Evolutionary conservation across 768 basidiomycete genomes (phyloP).

Genomic region (Paxillus ammoniavirescens): DNA sequence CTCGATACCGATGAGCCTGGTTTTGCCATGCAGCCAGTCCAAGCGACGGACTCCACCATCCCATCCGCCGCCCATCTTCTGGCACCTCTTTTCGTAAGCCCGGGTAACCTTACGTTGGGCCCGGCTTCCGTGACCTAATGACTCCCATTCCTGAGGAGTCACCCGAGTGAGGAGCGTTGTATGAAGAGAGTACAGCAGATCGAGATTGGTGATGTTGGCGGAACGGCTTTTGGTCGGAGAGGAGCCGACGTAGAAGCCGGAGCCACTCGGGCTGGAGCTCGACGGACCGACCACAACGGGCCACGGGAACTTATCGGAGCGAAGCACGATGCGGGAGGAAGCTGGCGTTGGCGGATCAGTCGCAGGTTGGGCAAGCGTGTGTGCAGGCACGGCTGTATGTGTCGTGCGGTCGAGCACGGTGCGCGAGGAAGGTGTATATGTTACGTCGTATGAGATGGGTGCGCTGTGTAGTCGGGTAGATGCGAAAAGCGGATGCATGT

Average conservation of each 20-base stretch:
- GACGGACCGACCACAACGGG: slow-evolving; percentile 47
- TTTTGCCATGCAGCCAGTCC: slow-evolving; percentile 66
- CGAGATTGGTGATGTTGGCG: slow-evolving; percentile 53
- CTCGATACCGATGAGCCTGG: slow-evolving; percentile 58
- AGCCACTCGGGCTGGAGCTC: slow-evolving; percentile 24
- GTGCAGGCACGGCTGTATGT: slow-evolving; percentile 50
- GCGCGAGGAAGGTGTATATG: slow-evolving; percentile 53
- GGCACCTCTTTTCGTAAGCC: slow-evolving; percentile 64
- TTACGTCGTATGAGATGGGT: slow-evolving; percentile 61
- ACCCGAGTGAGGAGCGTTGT: slow-evolving; percentile 53
- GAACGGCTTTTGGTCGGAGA: slow-evolving; percentile 23
- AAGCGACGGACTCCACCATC: slow-evolving; percentile 65
- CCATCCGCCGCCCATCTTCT: slow-evolving; percentile 64
- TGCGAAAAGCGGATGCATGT: slow-evolving; percentile 66
- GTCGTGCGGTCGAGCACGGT: slow-evolving; percentile 57
- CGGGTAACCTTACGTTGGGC: slow-evolving; percentile 57
- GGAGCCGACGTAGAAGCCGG: slow-evolving; percentile 26
- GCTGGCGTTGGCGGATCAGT: slow-evolving; percentile 56
- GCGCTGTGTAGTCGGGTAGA: slow-evolving; percentile 53
- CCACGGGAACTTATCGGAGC: slow-evolving; percentile 62
- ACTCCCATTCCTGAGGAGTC: slow-evolving; percentile 64
- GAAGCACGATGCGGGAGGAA: slow-evolving; percentile 49
- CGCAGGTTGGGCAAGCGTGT: slow-evolving; percentile 59
- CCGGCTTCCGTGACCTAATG: slow-evolving; percentile 52
- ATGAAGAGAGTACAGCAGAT: slow-evolving; percentile 61